A percentile compares a stretch with the other conserved stretches of the same genome.
Conservation (phyloP, 1,284 basidiomycete species). For the Cryptococcus sp. region DNA sequence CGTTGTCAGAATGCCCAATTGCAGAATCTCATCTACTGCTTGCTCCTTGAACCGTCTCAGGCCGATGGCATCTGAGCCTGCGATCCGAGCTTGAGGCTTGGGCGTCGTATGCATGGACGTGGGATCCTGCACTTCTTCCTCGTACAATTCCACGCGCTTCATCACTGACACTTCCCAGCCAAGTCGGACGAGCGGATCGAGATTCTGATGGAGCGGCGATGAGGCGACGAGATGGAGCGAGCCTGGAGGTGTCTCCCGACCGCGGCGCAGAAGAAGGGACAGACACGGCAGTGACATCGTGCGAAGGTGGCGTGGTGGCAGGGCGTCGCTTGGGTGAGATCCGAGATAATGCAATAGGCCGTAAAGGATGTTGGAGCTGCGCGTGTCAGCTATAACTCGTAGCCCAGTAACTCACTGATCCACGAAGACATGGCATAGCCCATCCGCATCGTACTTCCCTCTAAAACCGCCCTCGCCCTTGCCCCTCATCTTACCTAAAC, state of each 20-base stretch:
- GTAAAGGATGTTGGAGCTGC: slow-evolving; percentile 79
- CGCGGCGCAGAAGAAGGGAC: slow-evolving; percentile 70
- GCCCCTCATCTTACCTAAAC: slow-evolving; percentile 34
- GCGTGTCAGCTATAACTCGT: slow-evolving; percentile 9
- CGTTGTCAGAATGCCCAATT: slow-evolving; percentile 81
- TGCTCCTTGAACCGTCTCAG: slow-evolving; percentile 67
- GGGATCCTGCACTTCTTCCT: slow-evolving; percentile 58
- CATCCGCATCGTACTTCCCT: slow-evolving; percentile 56
- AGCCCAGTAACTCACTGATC: slow-evolving; percentile 68
- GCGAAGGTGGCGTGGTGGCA: slow-evolving; percentile 40
- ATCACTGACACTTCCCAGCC: slow-evolving; percentile 79
- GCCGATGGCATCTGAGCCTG: slow-evolving; percentile 9
- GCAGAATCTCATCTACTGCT: slow-evolving; percentile 82
- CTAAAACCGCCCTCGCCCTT: slow-evolving; percentile 28
- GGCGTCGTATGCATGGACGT: slow-evolving; percentile 22
- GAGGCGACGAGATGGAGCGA: slow-evolving; percentile 71
- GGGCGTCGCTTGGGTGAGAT: slow-evolving; percentile 21
- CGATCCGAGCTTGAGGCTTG: slow-evolving; percentile 17
- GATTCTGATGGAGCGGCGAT: slow-evolving; percentile 72
- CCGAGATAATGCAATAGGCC: slow-evolving; percentile 64
- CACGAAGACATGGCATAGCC: slow-evolving; percentile 76
- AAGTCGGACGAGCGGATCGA: slow-evolving; percentile 70
- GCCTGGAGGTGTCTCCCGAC: slow-evolving; percentile 66
- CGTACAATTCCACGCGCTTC: slow-evolving; percentile 74
- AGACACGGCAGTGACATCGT: slow-evolving; percentile 70